Conservation (phyloP, 805 yeast species). For the Candida endomychidarum region DNA sequence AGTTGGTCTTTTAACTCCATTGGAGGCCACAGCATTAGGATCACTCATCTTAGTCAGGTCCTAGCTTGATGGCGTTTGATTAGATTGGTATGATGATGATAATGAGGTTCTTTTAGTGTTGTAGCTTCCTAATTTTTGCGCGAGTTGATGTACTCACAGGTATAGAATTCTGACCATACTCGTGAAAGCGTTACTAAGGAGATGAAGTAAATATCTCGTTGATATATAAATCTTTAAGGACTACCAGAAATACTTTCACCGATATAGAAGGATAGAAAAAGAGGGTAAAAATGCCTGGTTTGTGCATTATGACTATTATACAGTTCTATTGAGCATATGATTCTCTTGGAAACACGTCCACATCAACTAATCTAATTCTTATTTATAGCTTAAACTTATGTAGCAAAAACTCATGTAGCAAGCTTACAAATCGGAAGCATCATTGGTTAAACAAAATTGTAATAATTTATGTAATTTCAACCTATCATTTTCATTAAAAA, state of each 20-base stretch:
- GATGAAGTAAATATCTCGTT: too few species aligned
- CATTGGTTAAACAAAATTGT: conserved; percentile 39
- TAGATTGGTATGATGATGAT: not conserved
- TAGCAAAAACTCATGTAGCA: too few species aligned
- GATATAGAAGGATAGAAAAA: not conserved
- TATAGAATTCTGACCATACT: too few species aligned
- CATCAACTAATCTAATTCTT: too few species aligned
- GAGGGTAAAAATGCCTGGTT: too few species aligned
- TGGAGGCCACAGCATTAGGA: not conserved
- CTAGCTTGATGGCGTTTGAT: not conserved
- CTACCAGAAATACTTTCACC: not conserved
- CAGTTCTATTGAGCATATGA: too few species aligned
- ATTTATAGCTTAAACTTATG: too few species aligned
- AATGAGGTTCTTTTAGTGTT: too few species aligned
- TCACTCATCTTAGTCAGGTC: not conserved
- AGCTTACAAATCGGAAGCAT: conserved; percentile 16
- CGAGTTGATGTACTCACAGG: not conserved
- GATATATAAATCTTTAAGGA: too few species aligned
- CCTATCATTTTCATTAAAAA: conserved; percentile 68
- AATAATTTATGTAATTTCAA: conserved; percentile 52
- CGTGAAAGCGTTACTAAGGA: too few species aligned
- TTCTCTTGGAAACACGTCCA: too few species aligned
- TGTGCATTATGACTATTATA: too few species aligned
- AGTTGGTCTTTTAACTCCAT: conserved; percentile 1
- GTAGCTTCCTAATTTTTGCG: not conserved